Conservation (phyloP, 495 filamentous ascomycete genomes). For the Parachaetomium inaequale region DNA sequence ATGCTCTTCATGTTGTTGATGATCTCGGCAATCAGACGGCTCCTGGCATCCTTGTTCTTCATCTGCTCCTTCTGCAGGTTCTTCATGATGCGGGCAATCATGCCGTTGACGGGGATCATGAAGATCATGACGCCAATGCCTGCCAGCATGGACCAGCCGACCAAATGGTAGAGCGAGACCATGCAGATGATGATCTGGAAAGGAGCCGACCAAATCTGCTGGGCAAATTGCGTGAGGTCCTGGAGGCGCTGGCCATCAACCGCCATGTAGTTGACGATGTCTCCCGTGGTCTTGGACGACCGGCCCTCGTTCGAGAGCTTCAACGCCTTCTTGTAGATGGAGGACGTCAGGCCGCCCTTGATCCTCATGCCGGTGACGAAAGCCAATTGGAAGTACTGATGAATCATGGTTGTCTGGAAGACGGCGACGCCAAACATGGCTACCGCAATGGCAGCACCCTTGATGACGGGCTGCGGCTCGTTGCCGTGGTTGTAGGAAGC, state of each 20-base stretch:
- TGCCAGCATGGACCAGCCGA: constrained; percentile 93
- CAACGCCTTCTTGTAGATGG: constrained; percentile 89
- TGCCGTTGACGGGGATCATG: constrained; percentile 95
- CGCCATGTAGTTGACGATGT: constrained; percentile 99
- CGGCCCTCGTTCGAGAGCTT: constrained; percentile 90
- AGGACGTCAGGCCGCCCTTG: constrained; percentile 80
- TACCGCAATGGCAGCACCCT: constrained; percentile 83
- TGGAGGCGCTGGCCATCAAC: constrained; percentile 94
- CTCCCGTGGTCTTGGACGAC: constrained; percentile 86
- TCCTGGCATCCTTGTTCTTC: constrained; percentile 97
- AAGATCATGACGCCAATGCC: constrained; percentile 93
- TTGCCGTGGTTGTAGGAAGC: constrained; percentile 64
- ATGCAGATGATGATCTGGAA: constrained; percentile 96
- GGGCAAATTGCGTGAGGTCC: constrained; percentile 91
- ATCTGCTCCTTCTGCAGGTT: constrained; percentile 92
- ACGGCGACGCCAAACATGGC: constrained; percentile 90
- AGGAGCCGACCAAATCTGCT: constrained; percentile 92
- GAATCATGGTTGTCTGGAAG: constrained; percentile 68
- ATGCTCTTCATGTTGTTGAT: constrained; percentile 99
- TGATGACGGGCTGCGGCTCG: constrained; percentile 68
- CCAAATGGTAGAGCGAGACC: constrained; percentile 88
- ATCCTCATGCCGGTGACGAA: constrained; percentile 97
- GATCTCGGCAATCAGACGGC: constrained; percentile 93
- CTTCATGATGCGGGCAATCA: constrained; percentile 92
- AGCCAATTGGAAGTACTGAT: constrained; percentile 94